Conservation (phyloP, 495 filamentous ascomycete genomes). For the Neurospora sp. region DNA sequence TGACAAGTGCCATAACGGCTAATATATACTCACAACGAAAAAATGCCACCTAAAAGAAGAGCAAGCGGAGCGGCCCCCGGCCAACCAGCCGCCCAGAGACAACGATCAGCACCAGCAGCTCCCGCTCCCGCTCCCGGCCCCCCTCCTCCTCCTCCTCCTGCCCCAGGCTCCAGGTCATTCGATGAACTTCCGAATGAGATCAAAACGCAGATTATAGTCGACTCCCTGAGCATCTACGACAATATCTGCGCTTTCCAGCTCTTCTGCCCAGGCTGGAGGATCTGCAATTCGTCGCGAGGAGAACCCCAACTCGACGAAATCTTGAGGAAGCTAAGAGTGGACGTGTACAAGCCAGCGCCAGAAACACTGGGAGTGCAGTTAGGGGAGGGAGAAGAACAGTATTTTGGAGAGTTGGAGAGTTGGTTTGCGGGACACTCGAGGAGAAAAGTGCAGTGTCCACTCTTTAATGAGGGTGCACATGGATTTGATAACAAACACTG, state of each 20-base stretch:
- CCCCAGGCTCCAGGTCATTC: background rate
- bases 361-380: background rate
- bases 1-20: background rate
- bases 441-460: background rate
- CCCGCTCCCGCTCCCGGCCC: background rate
- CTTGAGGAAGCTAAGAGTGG: slow-evolving; percentile 4
- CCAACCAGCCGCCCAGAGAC: background rate
- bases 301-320: background rate
- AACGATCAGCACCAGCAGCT: background rate
- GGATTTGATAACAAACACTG: background rate
- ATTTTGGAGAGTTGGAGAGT: background rate
- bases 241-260: slow-evolving; percentile 2
- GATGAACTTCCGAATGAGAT: slow-evolving; percentile 4
- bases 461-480: background rate
- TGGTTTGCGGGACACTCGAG: background rate
- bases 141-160: background rate
- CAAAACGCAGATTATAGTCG: slow-evolving; percentile 2
- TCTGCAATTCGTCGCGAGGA: slow-evolving; percentile 1
- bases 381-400: background rate
- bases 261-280: slow-evolving; percentile 3
- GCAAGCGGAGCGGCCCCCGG: background rate
- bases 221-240: background rate
- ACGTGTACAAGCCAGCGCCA: slow-evolving; percentile 2
- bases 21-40: background rate
- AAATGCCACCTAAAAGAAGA: background rate